Evolutionary conservation across 2,329 filamentous ascomycete genomes (phyloP).

Genomic region (Cladosporium sp.): DNA sequence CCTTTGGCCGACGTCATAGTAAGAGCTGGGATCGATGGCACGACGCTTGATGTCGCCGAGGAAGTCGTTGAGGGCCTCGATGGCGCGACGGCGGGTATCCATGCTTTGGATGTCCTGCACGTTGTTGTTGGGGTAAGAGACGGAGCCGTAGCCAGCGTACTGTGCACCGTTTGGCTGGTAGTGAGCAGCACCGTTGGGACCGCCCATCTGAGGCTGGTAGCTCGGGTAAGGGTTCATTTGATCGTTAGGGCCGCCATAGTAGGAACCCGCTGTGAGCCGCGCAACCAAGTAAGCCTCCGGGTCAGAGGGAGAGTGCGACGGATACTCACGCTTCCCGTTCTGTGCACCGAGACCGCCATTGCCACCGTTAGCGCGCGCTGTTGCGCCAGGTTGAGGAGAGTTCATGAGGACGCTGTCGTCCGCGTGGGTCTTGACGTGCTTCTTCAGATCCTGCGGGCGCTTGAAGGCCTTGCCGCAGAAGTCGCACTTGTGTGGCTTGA

Average conservation of each 20-base stretch:
- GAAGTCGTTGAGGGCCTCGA: conserved; percentile 87
- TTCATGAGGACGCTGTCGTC: conserved; percentile 78
- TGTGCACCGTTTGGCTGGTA: conserved; percentile 23
- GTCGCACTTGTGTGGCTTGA: conserved; percentile 98
- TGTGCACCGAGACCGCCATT: conserved; percentile 30
- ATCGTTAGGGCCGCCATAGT: conserved; percentile 29
- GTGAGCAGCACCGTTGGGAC: conserved; percentile 21
- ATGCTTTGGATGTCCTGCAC: conserved; percentile 39
- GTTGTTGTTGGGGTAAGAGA: conserved; percentile 44
- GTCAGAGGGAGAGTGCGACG: conserved; percentile 23
- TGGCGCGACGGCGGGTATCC: conserved; percentile 72
- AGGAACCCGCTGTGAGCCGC: conserved; percentile 26
- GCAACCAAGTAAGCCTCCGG: conserved; percentile 16
- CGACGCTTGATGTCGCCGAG: conserved; percentile 90
- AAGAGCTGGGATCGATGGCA: conserved; percentile 83
- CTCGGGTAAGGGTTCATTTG: conserved; percentile 28
- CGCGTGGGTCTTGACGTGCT: conserved; percentile 98
- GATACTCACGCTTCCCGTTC: conserved; percentile 36
- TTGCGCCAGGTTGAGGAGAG: conserved; percentile 52
- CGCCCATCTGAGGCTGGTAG: conserved; percentile 28
- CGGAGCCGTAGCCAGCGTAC: conserved; percentile 35
- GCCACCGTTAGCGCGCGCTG: conserved; percentile 20
- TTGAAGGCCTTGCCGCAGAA: conserved; percentile 99
- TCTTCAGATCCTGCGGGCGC: conserved; percentile 97
- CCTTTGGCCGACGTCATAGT: conserved; percentile 83